These are phyloP conservation scores for Neonectria faginata DNA, from an alignment of 2,329 filamentous ascomycete genomes.

Conservation along the genomic window DNA sequence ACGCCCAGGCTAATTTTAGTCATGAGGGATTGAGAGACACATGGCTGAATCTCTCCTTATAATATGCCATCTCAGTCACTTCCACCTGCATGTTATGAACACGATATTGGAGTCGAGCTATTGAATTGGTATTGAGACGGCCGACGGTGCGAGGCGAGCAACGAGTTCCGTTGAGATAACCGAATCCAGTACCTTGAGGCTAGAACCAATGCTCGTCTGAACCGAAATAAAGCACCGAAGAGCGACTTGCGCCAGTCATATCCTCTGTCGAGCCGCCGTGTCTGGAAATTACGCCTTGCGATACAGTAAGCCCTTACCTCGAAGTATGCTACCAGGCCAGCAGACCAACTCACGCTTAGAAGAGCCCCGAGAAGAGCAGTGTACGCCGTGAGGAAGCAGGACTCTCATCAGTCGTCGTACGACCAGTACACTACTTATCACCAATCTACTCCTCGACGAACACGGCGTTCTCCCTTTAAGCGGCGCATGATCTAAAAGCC, in stretches of 20 bases:
- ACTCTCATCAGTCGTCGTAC: constrained; percentile 11
- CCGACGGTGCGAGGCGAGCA: background rate
- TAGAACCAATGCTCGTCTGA: background rate
- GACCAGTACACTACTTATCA: constrained; percentile 11
- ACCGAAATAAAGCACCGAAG: background rate
- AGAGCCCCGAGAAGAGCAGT: background rate
- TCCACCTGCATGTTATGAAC: constrained; percentile 2
- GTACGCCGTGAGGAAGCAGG: background rate
- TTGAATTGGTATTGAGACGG: constrained; percentile 10
- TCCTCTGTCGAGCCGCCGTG: background rate
- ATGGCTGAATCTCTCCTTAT: constrained; percentile 29
- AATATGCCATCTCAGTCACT: constrained; percentile 21
- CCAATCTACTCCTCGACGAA: constrained; percentile 6
- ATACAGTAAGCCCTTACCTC: background rate
- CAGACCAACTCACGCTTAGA: background rate
- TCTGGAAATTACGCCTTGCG: background rate
- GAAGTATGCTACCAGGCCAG: background rate
- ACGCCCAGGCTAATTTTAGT: constrained; percentile 41
- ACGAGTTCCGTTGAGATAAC: constrained; percentile 17
- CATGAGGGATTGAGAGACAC: constrained; percentile 32
- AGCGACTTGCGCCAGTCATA: background rate
- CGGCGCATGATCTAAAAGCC: background rate
- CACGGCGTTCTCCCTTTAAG: background rate
- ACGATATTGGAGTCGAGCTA: constrained; percentile 4
- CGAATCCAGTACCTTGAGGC: background rate